Evolutionary conservation across 2,329 filamentous ascomycete genomes (phyloP), one percentile per base, ranked within the genome.

Genomic region (Gaeumannomyces tritici): DNA sequence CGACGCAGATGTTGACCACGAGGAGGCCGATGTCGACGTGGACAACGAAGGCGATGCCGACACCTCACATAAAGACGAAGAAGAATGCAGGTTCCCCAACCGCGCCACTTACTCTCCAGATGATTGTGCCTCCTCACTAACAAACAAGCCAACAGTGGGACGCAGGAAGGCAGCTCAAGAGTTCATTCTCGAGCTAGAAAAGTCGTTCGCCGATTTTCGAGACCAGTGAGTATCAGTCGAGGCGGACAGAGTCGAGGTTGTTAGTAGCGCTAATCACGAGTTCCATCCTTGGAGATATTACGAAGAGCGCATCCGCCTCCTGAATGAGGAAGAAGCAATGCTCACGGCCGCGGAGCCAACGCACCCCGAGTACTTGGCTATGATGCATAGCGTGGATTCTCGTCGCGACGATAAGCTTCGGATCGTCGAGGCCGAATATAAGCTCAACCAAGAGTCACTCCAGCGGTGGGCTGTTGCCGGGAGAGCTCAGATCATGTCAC

Each of bases 341-440:
- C 75, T 89, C 24, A 74, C 79, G 62, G 78, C 83, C 67, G 79
- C 82, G 58, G 80, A 79, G 62, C 85, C 85, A n/a, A 89, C 86
- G n/a, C 95, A 99, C 72, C 90, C 91, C 47, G 93, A 96, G 73
- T 93, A 93, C 67, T 80, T 97, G 47, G 90, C 90, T 55, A 96
- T 96, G 87, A 88, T 96, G 73, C 86, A 91, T 72, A 92, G 89
- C 71, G 84, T 99, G 62, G 87, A 96, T 75, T 88, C 89, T 64
- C 87, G 93, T 70, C 84, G 90, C 66, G 86, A 93, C 64, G 88
- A 91, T 69, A 96, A 91, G 75, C 79, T 96, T 61, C 84, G 86
- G 65, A 84, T 90, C 67, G 90, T 93, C 69, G 83, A 89, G 61
- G 86, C 85, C 28, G 84, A 95, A 67, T 83, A 89, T 66, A 83